Conservation (phyloP, 495 filamentous ascomycete species). For the Rhypophila decipiens region DNA sequence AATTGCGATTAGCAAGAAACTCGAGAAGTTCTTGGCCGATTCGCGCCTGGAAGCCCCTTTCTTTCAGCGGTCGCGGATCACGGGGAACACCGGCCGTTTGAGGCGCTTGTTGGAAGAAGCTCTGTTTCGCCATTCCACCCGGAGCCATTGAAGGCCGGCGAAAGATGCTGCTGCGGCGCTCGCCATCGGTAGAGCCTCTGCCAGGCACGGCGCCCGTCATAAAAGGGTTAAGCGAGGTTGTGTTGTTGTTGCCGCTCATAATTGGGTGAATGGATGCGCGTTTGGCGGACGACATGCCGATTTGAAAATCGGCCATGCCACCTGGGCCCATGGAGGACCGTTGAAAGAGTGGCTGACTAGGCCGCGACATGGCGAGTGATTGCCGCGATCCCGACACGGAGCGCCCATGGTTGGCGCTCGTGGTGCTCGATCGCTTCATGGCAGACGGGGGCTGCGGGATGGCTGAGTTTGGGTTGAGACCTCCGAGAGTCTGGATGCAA, state of each 20-base stretch:
- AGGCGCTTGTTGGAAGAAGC: slow-evolving; percentile 85
- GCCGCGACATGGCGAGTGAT: slow-evolving; percentile 72
- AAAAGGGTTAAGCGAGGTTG: slow-evolving; percentile 54
- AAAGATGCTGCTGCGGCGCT: slow-evolving; percentile 79
- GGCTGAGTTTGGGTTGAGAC: slow-evolving; percentile 68
- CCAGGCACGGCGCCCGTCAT: slow-evolving; percentile 34
- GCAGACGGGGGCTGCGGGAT: slow-evolving; percentile 91
- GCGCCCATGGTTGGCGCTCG: slow-evolving; percentile 61
- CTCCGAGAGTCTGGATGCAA: slow-evolving; percentile 65
- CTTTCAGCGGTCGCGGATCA: slow-evolving; percentile 85
- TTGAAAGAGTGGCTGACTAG: slow-evolving; percentile 76
- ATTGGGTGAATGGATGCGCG: slow-evolving; percentile 68
- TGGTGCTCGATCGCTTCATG: slow-evolving; percentile 88
- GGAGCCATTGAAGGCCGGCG: slow-evolving; percentile 50
- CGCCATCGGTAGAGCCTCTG: slow-evolving; percentile 39
- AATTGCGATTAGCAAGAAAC: slow-evolving; percentile 83
- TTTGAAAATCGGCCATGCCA: slow-evolving; percentile 68
- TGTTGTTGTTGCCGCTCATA: slow-evolving; percentile 61
- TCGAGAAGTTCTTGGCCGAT: slow-evolving; percentile 88
- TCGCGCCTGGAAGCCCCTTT: slow-evolving; percentile 68
- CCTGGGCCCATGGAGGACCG: slow-evolving; percentile 75
- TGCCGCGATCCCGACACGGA: slow-evolving; percentile 76
- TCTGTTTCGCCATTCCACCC: slow-evolving; percentile 60
- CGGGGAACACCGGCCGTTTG: slow-evolving; percentile 68
- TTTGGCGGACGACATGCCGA: slow-evolving; percentile 78